phyloP scores from a whole-genome alignment of 169 alveolate genomes.

The Hepatocystis sp. region DNA sequence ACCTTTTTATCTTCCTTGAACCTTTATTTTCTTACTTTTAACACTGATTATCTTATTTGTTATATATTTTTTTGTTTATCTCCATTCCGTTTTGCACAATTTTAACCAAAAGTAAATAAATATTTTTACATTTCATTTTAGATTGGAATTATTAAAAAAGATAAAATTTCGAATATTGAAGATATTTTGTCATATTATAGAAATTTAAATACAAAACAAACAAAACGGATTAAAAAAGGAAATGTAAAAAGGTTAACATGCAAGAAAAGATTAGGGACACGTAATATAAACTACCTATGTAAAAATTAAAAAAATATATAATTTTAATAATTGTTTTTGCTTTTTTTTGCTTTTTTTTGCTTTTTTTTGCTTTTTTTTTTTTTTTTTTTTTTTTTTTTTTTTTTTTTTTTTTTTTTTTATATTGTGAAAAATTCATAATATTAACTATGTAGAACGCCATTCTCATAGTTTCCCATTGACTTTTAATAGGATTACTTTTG shows the following conservation, averaged over 20 bases:
- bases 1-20: not conserved
- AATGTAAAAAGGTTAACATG: slow-evolving; percentile 22
- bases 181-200: slow-evolving; percentile 51
- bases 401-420: too few species aligned
- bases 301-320: slow-evolving; percentile 4
- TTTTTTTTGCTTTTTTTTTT: not conserved
- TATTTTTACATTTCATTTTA: slow-evolving; percentile 21
- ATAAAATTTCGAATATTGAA: slow-evolving; percentile 20
- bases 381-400: not conserved
- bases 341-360: not conserved
- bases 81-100: slow-evolving; percentile 1
- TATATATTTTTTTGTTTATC: slow-evolving; percentile 4
- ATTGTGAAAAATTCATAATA: too few species aligned
- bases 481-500: slow-evolving; percentile 6
- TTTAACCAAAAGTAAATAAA: not conserved
- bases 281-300: too few species aligned
- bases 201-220: slow-evolving; percentile 19
- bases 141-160: slow-evolving; percentile 57
- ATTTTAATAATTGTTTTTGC: not conserved
- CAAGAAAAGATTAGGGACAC: slow-evolving; percentile 6
- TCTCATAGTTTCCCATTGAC: not conserved
- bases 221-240: slow-evolving; percentile 28
- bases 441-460: not conserved
- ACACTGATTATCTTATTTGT: not conserved
- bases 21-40: slow-evolving; percentile 7